These are phyloP conservation scores for Arabis hirsuta DNA, from an alignment of 345 rosid species.

Conservation along the genomic window DNA sequence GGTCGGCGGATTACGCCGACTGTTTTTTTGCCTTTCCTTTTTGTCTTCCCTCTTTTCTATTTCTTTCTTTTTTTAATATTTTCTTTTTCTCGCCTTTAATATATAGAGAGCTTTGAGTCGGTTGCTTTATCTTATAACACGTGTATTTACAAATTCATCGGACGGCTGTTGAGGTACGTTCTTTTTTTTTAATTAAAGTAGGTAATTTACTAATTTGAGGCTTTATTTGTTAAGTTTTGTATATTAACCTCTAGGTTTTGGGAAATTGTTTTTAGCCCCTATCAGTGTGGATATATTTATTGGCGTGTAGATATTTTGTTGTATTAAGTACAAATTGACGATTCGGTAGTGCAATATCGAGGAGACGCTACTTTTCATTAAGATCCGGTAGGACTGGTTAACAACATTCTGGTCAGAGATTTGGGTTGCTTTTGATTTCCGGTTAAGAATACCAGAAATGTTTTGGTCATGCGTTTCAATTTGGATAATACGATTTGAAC, in stretches of 20 bases:
- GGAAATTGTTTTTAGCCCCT: background rate
- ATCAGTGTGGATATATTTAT: background rate
- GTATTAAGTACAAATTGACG: too few species aligned
- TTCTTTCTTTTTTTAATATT: conserved; percentile 6
- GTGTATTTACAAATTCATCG: conserved; percentile 2
- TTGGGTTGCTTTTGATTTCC: too few species aligned
- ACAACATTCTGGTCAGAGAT: too few species aligned
- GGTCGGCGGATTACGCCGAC: conserved; percentile 47
- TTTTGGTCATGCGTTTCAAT: too few species aligned
- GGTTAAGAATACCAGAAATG: too few species aligned
- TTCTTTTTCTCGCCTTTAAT: background rate
- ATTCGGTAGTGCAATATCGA: too few species aligned
- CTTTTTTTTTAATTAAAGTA: background rate
- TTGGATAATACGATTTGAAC: too few species aligned
- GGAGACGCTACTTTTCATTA: too few species aligned
- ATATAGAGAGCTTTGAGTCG: conserved; percentile 16
- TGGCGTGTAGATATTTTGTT: background rate
- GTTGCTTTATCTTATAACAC: background rate
- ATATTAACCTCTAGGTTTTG: background rate
- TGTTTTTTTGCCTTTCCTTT: background rate
- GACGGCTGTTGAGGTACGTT: conserved; percentile 11
- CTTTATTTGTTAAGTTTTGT: background rate
- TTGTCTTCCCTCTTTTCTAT: conserved; percentile 14
- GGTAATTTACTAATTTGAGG: conserved; percentile 4
- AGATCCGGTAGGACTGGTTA: too few species aligned